Base-by-base conservation (phyloP, 805 yeast species). In the Yueomyces sinensis region DNA sequence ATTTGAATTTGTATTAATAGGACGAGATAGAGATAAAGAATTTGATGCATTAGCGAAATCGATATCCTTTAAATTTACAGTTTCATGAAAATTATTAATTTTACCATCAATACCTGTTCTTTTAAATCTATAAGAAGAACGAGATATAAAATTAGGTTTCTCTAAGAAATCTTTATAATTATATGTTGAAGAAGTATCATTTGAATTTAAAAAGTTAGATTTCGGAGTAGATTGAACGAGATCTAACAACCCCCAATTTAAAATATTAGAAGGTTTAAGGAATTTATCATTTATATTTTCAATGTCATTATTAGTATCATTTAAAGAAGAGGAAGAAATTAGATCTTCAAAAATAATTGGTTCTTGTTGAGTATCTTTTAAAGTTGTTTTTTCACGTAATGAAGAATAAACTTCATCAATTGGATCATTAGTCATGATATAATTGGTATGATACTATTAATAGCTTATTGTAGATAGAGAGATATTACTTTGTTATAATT, bases 41-140 rank as follows among this genome's bases (percentile, higher is more conserved):
- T 76, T 78, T 11, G 76, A 66, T 13, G 86, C 71, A 30, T 71
- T 71, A 7, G 76, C 74, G 27, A 56, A 53, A 1, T 63, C 51
- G 7, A 65, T 55, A 13, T 60, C 65, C 9, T 63, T 48, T 22
- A 59, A 43, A 38, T 77, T 76, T 14, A 72, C 68, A 35, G 69
- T 74, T 53, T 87, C 94, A 27, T 68, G 60, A 42, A 73, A 76
- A 0, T 72, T 66, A 2, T 59, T 58, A n/a, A 89, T 74, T 4
- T 57, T 47, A 13, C 96, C 96, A 2, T 67, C 65, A 4, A 91
- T 66, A 1, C 97, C 97, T 5, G 61, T 52, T 47, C 98, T 66
- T 39, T 72, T 72, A 56, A 82, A 80, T 34, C 80, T 63, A 35
- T 76, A 67, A 0, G 73, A 60, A 0, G 91, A 73, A 41, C 94